A percentile compares a stretch with the other conserved stretches of the same genome.
phyloP scores from a whole-genome alignment of 1,284 basidiomycete genomes.

The Peniophora sp. region DNA sequence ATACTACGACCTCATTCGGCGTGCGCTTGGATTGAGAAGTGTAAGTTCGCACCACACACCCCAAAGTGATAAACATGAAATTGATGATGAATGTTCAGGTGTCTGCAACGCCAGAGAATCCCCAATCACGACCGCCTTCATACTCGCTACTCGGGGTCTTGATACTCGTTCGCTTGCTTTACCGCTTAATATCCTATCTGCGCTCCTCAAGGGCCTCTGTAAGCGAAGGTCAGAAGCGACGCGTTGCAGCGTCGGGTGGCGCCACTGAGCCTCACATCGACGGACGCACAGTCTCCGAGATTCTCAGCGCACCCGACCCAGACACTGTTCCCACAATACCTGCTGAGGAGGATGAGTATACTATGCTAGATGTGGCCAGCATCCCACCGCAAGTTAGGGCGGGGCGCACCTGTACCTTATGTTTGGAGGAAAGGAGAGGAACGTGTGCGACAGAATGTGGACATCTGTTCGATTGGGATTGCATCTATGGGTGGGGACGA shows the following conservation, averaged over 20 bases:
- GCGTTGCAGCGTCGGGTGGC: slow-evolving; percentile 16
- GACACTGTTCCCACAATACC: slow-evolving; percentile 45
- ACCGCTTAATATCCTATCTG: slow-evolving; percentile 45
- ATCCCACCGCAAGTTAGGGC: slow-evolving; percentile 48
- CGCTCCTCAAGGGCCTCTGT: no score
- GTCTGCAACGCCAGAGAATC: slow-evolving; percentile 62
- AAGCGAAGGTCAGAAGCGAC: slow-evolving; percentile 14
- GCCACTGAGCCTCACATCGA: slow-evolving; percentile 55
- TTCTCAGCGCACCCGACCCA: slow-evolving; percentile 45
- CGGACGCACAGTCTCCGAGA: slow-evolving; percentile 48
- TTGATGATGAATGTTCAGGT: no score
- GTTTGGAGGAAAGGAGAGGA: slow-evolving; percentile 75
- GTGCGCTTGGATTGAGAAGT: slow-evolving; percentile 68
- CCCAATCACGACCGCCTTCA: slow-evolving; percentile 68
- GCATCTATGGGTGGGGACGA: slow-evolving; percentile 81
- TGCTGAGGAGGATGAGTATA: slow-evolving; percentile 63
- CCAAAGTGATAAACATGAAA: neutral
- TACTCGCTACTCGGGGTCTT: slow-evolving; percentile 82
- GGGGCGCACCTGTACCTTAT: slow-evolving; percentile 77
- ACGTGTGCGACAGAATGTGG: slow-evolving; percentile 89
- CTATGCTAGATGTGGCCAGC: slow-evolving; percentile 48
- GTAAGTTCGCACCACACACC: slow-evolving; percentile 34
- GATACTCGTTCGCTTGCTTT: slow-evolving; percentile 60
- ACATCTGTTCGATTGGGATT: slow-evolving; percentile 92
- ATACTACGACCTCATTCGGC: slow-evolving; percentile 70